phyloP scores from a whole-genome alignment of 345 rosid genomes.

The Populus pruinosa region DNA sequence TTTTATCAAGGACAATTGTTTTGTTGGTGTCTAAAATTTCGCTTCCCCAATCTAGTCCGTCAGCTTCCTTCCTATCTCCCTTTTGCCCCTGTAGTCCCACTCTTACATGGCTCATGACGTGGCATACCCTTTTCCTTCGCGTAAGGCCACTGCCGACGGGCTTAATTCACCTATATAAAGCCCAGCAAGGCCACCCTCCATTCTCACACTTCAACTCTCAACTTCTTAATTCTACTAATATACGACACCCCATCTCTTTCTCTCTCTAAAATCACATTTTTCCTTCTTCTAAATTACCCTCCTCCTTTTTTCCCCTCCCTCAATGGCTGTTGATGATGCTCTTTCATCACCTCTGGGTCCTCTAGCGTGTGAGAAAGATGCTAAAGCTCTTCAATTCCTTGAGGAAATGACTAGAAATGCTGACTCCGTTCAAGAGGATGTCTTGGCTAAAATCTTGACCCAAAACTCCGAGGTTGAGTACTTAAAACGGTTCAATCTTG shows the following conservation, averaged over 20 bases:
- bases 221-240: neutral
- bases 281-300: neutral
- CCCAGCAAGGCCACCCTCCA: constrained; percentile 9
- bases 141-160: neutral
- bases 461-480: constrained; percentile 64
- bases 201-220: constrained; percentile 1
- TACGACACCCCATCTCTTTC: neutral
- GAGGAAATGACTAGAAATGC: constrained; percentile 57
- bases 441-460: constrained; percentile 50
- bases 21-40: neutral
- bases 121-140: constrained; percentile 21
- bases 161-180: constrained; percentile 42
- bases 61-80: constrained; percentile 28
- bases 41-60: neutral
- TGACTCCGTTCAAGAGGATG: constrained; percentile 53
- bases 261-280: neutral
- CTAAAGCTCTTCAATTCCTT: constrained; percentile 56
- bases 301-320: too few relatives aligned
- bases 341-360: constrained; percentile 40
- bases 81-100: neutral
- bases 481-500: constrained; percentile 45
- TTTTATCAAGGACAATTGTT: neutral
- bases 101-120: constrained; percentile 27
- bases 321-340: constrained; percentile 55
- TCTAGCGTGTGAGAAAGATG: constrained; percentile 51